Evolutionary conservation across 163 green algal species (phyloP).

Genomic region (Chlamydomonas reinhardtii): DNA sequence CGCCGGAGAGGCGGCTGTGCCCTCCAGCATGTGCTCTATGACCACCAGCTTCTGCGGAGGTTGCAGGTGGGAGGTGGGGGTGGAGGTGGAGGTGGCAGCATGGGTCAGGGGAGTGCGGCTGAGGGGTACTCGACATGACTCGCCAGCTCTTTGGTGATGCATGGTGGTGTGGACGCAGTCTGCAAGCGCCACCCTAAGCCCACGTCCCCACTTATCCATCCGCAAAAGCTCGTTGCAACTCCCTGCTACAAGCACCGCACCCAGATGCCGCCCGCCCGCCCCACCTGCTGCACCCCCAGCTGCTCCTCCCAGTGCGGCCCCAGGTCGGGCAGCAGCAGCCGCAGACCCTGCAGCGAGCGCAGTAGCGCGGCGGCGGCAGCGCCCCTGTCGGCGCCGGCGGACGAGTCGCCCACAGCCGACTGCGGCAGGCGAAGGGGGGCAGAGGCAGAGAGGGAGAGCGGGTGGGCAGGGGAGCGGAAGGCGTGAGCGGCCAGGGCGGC

Average conservation of each 20-base stretch:
- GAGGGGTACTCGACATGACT: too few species aligned
- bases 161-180: too few species aligned
- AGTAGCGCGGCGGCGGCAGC: neutral
- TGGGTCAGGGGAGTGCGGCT: too few species aligned
- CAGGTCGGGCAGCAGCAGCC: conserved; percentile 38
- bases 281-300: conserved; percentile 2
- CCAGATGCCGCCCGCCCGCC: neutral
- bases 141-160: too few species aligned
- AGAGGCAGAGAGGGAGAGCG: neutral
- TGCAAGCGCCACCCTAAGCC: too few species aligned
- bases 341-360: neutral
- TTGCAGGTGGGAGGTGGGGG: neutral
- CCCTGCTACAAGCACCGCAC: too few species aligned
- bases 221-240: too few species aligned
- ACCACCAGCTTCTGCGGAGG: neutral
- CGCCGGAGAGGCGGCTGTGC: neutral
- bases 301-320: conserved; percentile 12
- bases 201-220: too few species aligned
- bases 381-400: too few species aligned
- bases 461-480: too few species aligned
- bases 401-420: neutral
- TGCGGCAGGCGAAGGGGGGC: neutral
- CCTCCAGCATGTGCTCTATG: neutral
- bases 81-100: too few species aligned
- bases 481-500: too few species aligned